Percentiles rank a stretch among this genome's conserved stretches.
phyloP scores from a whole-genome alignment of 352 stramenopile species.

The Pythium phragmitis region DNA sequence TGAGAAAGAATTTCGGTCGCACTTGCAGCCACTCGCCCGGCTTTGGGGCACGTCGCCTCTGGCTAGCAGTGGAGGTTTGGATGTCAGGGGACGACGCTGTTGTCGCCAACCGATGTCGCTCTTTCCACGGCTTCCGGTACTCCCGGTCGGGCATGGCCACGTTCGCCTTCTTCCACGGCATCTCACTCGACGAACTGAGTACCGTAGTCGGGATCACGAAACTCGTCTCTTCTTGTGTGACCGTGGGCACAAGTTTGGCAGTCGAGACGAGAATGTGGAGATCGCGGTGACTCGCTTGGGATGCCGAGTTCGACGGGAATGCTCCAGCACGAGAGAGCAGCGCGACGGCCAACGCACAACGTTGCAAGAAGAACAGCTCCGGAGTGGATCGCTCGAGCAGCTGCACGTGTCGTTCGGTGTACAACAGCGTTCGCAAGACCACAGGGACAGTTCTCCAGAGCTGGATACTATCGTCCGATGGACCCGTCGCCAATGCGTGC shows the following conservation, averaged over 20 bases:
- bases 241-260: constrained; percentile 6
- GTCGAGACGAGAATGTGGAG: constrained; percentile 7
- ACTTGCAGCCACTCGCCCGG: constrained; percentile 59
- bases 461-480: neutral
- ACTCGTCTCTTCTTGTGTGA: neutral
- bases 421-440: constrained; percentile 37
- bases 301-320: constrained; percentile 33
- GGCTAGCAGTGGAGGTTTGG: neutral
- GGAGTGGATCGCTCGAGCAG: neutral
- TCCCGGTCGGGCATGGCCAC: constrained; percentile 5
- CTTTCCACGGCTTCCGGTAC: constrained; percentile 31
- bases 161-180: constrained; percentile 28
- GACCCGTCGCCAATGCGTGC: neutral
- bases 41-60: constrained; percentile 28
- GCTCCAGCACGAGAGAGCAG: constrained; percentile 45
- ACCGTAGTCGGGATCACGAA: constrained; percentile 7
- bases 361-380: constrained; percentile 18
- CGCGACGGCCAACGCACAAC: constrained; percentile 42
- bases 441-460: constrained; percentile 46
- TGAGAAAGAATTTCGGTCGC: constrained; percentile 41
- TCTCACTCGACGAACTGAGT: neutral
- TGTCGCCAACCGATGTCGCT: neutral
- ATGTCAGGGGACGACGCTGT: neutral
- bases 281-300: constrained; percentile 2
- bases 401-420: constrained; percentile 3